These are phyloP conservation scores for Acidomyces sp. DNA, from an alignment of 495 filamentous ascomycete genomes.

Conservation along the genomic window DNA sequence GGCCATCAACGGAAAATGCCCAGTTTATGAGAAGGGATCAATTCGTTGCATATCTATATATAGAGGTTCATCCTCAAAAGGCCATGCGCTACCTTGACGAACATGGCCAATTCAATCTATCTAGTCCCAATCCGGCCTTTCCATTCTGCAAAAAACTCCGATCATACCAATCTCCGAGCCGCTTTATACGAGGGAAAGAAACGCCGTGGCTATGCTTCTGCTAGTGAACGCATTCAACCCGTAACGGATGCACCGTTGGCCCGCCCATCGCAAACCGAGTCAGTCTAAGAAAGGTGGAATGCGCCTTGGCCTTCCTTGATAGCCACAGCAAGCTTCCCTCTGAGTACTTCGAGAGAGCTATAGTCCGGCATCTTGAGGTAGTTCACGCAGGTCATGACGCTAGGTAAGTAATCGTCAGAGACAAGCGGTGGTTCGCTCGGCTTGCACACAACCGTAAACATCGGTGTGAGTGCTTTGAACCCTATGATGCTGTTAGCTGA, in stretches of 20 bases:
- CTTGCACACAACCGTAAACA: conserved; percentile 98
- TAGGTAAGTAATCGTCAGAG: conserved; percentile 93
- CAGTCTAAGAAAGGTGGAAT: conserved; percentile 75
- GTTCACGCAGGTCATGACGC: conserved; percentile 99
- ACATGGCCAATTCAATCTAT: too few relatives aligned
- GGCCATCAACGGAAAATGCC: too few relatives aligned
- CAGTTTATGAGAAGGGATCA: too few relatives aligned
- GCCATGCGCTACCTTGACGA: too few relatives aligned
- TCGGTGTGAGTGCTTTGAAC: conserved; percentile 91
- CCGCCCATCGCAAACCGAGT: neutral
- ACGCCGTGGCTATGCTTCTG: too few relatives aligned
- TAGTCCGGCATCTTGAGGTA: conserved; percentile 99
- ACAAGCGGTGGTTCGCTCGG: conserved; percentile 88
- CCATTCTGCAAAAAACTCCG: too few relatives aligned
- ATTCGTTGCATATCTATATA: too few relatives aligned
- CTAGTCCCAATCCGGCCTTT: too few relatives aligned
- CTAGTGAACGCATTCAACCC: neutral
- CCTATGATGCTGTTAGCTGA: conserved; percentile 42
- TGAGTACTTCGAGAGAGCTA: conserved; percentile 62
- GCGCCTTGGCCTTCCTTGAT: conserved; percentile 97
- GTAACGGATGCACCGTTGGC: neutral
- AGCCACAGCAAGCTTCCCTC: conserved; percentile 62
- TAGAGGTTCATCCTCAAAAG: too few relatives aligned
- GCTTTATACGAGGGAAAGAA: too few relatives aligned
- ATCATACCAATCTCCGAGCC: too few relatives aligned